A percentile compares a stretch with the other conserved stretches of the same genome.
Conservation (phyloP, 345 rosid genomes). For the Salix arbutifolia region DNA sequence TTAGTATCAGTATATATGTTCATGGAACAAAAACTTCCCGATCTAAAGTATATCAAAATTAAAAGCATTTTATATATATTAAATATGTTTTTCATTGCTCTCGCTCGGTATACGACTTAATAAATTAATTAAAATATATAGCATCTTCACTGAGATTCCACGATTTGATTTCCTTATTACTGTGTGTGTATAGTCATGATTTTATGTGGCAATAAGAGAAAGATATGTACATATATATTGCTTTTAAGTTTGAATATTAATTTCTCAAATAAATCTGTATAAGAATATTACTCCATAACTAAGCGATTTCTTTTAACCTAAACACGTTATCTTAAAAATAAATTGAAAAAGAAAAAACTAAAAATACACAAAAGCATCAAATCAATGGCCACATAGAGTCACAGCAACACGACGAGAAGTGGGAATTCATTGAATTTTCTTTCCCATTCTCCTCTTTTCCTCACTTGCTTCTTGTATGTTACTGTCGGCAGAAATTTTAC, state of each 20-base stretch:
- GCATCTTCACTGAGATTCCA: background rate
- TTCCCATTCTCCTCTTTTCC: background rate
- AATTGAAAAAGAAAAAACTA: background rate
- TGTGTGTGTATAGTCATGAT: too few species aligned
- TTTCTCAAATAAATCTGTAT: background rate
- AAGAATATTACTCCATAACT: conserved; percentile 14
- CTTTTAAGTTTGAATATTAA: background rate
- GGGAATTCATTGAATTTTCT: background rate
- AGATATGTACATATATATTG: background rate
- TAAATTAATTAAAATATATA: background rate
- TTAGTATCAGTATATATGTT: background rate
- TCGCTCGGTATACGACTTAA: too few species aligned
- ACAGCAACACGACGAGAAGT: conserved; percentile 24
- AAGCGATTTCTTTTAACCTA: conserved; percentile 35
- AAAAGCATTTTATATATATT: too few species aligned
- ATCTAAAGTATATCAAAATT: too few species aligned
- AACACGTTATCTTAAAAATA: conserved; percentile 12
- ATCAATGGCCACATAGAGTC: conserved; percentile 33
- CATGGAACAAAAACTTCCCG: background rate
- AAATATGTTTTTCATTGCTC: too few species aligned
- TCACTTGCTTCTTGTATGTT: conserved; percentile 21
- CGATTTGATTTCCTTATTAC: background rate
- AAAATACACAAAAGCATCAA: conserved; percentile 18
- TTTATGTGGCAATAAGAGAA: too few species aligned
- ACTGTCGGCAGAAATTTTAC: conserved; percentile 34